A percentile compares a stretch with the other conserved stretches of the same genome.
Conservation (phyloP, 139 green algal species). For the Diplosphaera chodatii region DNA sequence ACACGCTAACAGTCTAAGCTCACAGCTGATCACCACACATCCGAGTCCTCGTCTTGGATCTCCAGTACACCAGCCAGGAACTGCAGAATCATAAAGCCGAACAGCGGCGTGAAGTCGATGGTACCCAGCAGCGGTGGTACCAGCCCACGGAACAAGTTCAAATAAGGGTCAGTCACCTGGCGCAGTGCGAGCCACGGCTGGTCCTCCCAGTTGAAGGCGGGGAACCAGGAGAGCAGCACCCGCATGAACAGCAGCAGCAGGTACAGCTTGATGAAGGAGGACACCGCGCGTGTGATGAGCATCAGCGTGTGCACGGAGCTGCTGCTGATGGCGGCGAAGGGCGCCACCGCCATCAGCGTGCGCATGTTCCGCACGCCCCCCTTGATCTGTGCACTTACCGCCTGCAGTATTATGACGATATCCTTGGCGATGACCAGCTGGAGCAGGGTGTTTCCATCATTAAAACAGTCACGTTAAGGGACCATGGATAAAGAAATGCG, state of each 20-base stretch:
- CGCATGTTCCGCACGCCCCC: constrained; percentile 22
- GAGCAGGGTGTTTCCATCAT: no score
- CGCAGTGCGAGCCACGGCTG: constrained; percentile 88
- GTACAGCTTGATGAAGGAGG: constrained; percentile 77
- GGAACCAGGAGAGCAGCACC: constrained; percentile 95
- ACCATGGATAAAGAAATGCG: no score
- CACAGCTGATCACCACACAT: neutral
- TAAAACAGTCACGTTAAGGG: no score
- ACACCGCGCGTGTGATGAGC: constrained; percentile 42
- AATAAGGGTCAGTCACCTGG: constrained; percentile 94
- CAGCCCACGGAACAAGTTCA: constrained; percentile 92
- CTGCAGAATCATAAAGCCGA: constrained; percentile 97
- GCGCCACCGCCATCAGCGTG: constrained; percentile 34
- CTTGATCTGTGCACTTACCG: constrained; percentile 26
- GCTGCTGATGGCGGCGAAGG: constrained; percentile 35
- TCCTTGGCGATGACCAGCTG: no score
- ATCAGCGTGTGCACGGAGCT: constrained; percentile 28
- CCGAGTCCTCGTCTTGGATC: constrained; percentile 21
- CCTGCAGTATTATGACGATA: no score
- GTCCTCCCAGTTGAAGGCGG: constrained; percentile 88
- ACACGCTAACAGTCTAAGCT: no score
- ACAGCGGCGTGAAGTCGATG: constrained; percentile 95
- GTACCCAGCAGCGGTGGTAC: constrained; percentile 89
- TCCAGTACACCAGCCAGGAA: constrained; percentile 35
- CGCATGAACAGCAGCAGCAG: constrained; percentile 91